Evolutionary conservation across 495 filamentous ascomycete species (phyloP).

Genomic region (Lindgomyces ingoldianus): DNA sequence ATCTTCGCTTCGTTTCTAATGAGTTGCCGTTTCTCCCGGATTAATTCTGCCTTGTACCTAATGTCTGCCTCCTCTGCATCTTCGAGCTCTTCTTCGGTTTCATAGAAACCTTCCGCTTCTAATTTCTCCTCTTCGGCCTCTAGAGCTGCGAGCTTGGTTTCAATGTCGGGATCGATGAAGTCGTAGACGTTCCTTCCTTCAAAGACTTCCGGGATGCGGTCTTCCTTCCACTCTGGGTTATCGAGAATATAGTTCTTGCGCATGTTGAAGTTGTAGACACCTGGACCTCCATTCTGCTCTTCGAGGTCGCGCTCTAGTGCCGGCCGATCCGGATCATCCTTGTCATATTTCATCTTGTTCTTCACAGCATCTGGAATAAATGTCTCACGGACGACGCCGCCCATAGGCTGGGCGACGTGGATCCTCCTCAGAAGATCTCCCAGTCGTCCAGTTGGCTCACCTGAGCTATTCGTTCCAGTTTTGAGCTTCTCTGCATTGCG

Average conservation of each 20-base stretch:
- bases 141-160: constrained; percentile 80
- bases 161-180: constrained; percentile 95
- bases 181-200: constrained; percentile 96
- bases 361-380: constrained; percentile 88
- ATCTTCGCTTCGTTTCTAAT: constrained; percentile 90
- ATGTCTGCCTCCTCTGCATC: constrained; percentile 79
- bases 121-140: constrained; percentile 94
- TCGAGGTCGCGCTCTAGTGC: constrained; percentile 84
- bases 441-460: constrained; percentile 71
- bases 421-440: constrained; percentile 89
- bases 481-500: constrained; percentile 94
- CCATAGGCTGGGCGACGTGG: constrained; percentile 90
- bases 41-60: constrained; percentile 87
- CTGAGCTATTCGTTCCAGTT: constrained; percentile 73
- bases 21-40: constrained; percentile 84
- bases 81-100: constrained; percentile 58
- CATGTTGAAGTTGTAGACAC: constrained; percentile 92
- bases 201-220: constrained; percentile 89
- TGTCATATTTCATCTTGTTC: constrained; percentile 81
- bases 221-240: constrained; percentile 88
- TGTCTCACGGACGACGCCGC: constrained; percentile 71
- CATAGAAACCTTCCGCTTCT: constrained; percentile 81
- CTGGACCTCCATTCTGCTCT: constrained; percentile 88
- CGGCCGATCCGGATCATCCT: constrained; percentile 77
- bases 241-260: constrained; percentile 82